Base-by-base conservation (phyloP, 1,284 basidiomycete species). In the Cronartium ribicola region DNA sequence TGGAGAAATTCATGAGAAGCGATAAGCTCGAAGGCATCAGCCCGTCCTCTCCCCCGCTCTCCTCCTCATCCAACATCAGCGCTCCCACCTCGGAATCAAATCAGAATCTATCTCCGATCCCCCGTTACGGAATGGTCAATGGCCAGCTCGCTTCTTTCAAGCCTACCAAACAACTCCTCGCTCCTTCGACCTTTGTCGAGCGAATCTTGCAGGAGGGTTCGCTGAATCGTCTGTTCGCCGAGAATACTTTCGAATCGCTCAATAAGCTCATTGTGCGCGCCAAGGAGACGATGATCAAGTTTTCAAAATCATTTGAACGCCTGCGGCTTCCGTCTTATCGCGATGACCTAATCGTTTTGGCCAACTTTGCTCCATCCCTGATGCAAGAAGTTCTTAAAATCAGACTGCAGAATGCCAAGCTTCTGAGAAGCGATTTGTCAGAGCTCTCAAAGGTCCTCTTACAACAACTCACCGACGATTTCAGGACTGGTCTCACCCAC, bases 261-360 rank as follows among this genome's bases (percentile, higher is more conserved):
- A 89, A 94, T 80, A 85, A 88, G 20, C 89, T 96, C 77, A 88
- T 98, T 73, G 88, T 89, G 67, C 88, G 89, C 76, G 91, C 94
- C 75, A 91, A 93, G 77, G 88, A 90, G 75, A 90, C 92, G 1
- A 91, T 96, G 80, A 88, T 95, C 77, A 88, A 88, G 73, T 87
- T 92, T 76, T 87, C 89, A 41, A 82, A 85, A 11, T 83, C 87
- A 68, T 92, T 95, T 81, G 84, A 85, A 77, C 85, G 88, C 78
- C 91, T 98, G 87, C 89, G 91, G 77, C 87, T 98, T 3, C 95
- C 96, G 1, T 90, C 90, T 3, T 96, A 98, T 81, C 92, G 94
- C 80, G 87, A 88, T 69, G 92, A 97, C 79, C 86, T 98, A n/a
- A 87, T 94, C 11, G 89, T 92, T 61, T 86, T 98, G 76, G 94